Evolutionary conservation across 164 flowering plant genomes (phyloP).

Genomic region (Cinnamomum chago): DNA sequence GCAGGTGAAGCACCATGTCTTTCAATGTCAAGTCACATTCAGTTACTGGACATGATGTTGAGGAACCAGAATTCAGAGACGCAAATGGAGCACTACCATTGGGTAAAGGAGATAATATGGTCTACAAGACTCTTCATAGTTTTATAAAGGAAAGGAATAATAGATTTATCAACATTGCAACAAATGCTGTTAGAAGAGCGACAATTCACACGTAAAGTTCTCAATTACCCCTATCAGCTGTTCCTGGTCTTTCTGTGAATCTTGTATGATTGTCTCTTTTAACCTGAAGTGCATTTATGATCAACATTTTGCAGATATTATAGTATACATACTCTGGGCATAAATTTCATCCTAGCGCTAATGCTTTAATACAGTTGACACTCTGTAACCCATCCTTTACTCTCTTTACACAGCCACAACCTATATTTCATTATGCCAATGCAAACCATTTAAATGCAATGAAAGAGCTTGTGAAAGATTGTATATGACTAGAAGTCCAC

Average conservation of each 20-base stretch:
- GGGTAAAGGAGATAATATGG: slow-evolving; percentile 23
- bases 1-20: slow-evolving; percentile 33
- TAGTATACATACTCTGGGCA: too few relatives aligned
- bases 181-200: slow-evolving; percentile 32
- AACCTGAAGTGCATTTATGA: neutral
- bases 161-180: slow-evolving; percentile 23
- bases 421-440: too few relatives aligned
- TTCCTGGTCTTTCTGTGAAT: neutral
- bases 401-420: too few relatives aligned
- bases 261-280: neutral
- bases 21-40: slow-evolving; percentile 30
- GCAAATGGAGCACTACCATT: slow-evolving; percentile 15
- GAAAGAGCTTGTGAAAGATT: too few relatives aligned
- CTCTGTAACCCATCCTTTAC: too few relatives aligned
- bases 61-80: slow-evolving; percentile 24
- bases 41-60: slow-evolving; percentile 18
- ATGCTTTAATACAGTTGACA: too few relatives aligned
- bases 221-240: neutral
- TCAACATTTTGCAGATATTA: neutral
- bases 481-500: too few relatives aligned
- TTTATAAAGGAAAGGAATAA: slow-evolving; percentile 34
- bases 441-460: too few relatives aligned
- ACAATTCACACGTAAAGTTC: slow-evolving; percentile 32
- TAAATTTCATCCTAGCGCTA: too few relatives aligned
- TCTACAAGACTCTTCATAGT: slow-evolving; percentile 29